Conservation (phyloP, 2,329 filamentous ascomycete species). For the Plenodomus tracheiphilus region DNA sequence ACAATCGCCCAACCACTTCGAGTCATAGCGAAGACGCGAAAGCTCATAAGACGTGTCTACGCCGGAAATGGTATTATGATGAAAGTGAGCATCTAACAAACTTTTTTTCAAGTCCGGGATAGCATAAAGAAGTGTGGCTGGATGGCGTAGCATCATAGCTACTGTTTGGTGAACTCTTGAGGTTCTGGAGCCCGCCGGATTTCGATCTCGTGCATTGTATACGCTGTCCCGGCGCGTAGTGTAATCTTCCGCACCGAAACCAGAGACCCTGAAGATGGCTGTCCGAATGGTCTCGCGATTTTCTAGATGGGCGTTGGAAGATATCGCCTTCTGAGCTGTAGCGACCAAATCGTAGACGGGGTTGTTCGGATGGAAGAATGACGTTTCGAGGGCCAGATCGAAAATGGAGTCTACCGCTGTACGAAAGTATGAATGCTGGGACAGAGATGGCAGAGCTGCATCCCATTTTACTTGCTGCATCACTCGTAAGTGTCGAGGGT, state of each 20-base stretch:
- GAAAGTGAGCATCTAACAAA: constrained; percentile 13
- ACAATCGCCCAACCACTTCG: constrained; percentile 22
- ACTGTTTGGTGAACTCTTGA: constrained; percentile 15
- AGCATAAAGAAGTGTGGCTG: constrained; percentile 8
- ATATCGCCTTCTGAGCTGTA: not conserved
- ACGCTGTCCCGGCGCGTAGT: constrained; percentile 16
- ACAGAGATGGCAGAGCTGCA: constrained; percentile 38
- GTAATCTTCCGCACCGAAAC: constrained; percentile 39
- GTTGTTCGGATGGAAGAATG: constrained; percentile 16
- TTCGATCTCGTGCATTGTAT: constrained; percentile 25
- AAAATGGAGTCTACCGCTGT: constrained; percentile 27
- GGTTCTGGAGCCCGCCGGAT: constrained; percentile 7
- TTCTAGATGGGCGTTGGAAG: constrained; percentile 20
- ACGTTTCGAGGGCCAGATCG: constrained; percentile 17
- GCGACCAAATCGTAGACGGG: constrained; percentile 4
- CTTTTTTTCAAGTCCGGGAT: constrained; percentile 6
- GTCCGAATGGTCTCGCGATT: constrained; percentile 35
- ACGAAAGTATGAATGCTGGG: constrained; percentile 35
- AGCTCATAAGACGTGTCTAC: not conserved
- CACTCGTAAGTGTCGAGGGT: constrained; percentile 45
- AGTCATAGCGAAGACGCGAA: constrained; percentile 19
- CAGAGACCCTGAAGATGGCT: constrained; percentile 30
- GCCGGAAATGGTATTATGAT: constrained; percentile 4
- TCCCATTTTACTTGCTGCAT: constrained; percentile 55
- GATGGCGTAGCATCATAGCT: constrained; percentile 19